Base-by-base conservation (phyloP, 2,329 filamentous ascomycete species). In the Trichoderma asperellum region DNA sequence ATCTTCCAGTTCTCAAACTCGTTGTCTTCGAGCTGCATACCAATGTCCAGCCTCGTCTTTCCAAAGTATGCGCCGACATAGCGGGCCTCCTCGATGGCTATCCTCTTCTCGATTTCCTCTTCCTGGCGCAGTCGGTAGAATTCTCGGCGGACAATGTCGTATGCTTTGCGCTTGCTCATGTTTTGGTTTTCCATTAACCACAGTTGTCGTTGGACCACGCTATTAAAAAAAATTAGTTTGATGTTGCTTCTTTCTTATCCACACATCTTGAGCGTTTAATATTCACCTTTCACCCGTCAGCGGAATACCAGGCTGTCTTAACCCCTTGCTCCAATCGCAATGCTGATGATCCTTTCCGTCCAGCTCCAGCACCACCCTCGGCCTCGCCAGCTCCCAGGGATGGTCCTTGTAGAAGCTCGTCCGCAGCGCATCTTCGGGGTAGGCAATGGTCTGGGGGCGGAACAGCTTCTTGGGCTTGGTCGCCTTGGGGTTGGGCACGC, bases 311-410 rank as follows among this genome's bases (percentile, higher is more conserved):
- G 85, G 86, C 81, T 98, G 96, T 74, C 86, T 83, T 74, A 97
- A 80, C 29, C 85, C 88, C 75, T 81, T 89, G 74, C 90, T 92
- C 95, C 95, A 98, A 79, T 97, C 89, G 75, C 89, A 89, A 67
- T 82, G 84, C 78, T 91, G 88, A 63, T 88, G 84, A 77, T 99
- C 95, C 77, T 91, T 92, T 65, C 96, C 96, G 76, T 95, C 91
- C 74, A 89, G 84, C 81, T 99, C 96, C 11, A 98, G 82, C 58
- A 99, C 84, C 70, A 97, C 85, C 74, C 93, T 87, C 67, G 96
- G 96, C 72, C 95, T 87, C 21, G 96, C 96, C 77, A 99, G 83
- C 81, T 99, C 96, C 96, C 96, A 99, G 5, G 96, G 96, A 79
- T 99, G 96, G 79, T 99, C 95, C 76, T 86, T 89, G 83, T 92